Evolutionary conservation across 805 yeast species (phyloP).

Genomic region (Zygoascus tannicola): DNA sequence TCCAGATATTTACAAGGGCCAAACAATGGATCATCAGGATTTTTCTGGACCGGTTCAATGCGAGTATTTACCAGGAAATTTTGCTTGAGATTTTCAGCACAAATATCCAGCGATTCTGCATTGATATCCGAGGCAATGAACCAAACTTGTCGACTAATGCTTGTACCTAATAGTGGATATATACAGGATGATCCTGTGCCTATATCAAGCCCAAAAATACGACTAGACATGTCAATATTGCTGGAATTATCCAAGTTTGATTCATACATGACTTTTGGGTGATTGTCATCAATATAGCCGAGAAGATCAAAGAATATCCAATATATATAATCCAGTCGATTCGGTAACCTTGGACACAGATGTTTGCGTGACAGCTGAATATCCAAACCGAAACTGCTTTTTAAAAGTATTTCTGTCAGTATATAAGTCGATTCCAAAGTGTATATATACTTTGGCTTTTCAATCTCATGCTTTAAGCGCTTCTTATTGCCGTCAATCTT

Average conservation of each 20-base stretch:
- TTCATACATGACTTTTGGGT: too few relatives aligned
- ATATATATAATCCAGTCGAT: conserved; percentile 22
- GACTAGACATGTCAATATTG: too few relatives aligned
- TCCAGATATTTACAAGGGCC: conserved; percentile 2
- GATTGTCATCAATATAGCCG: conserved; percentile 1
- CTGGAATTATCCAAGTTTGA: too few relatives aligned
- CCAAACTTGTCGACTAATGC: conserved; percentile 18
- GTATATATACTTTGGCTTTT: background rate
- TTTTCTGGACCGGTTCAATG: background rate
- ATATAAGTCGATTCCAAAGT: conserved; percentile 7
- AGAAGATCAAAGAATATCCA: conserved; percentile 23
- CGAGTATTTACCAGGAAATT: conserved; percentile 1
- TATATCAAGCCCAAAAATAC: conserved; percentile 28
- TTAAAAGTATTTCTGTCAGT: conserved; percentile 10
- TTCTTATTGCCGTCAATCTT: background rate
- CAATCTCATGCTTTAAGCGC: background rate
- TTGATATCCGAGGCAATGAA: conserved; percentile 39
- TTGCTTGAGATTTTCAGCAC: conserved; percentile 21
- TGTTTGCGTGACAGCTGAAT: conserved; percentile 8
- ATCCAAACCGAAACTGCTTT: conserved; percentile 11
- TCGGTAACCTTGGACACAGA: conserved; percentile 19
- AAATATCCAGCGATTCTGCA: conserved; percentile 25
- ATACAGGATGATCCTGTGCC: conserved; percentile 45
- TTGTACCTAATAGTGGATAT: conserved; percentile 35
- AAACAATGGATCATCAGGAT: background rate